Base-by-base conservation (phyloP, 257 asterid species). In the Penstemon barbatus region DNA sequence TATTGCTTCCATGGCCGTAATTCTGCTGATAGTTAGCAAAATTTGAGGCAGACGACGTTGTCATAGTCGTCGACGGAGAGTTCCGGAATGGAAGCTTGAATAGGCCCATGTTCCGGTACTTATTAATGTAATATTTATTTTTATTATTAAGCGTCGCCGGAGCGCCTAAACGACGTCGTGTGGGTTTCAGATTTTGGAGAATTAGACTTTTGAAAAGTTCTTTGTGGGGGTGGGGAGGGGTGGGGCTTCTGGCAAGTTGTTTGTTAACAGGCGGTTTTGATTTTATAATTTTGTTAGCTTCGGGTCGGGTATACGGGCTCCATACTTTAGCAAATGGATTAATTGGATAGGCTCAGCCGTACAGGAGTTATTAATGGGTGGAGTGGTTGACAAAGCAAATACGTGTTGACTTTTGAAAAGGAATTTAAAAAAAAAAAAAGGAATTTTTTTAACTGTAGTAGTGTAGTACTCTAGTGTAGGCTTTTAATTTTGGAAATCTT, bases 21-120 rank as follows among this genome's bases (percentile, higher is more conserved):
- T 84, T 88, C 76, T 74, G 85, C 71, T 79, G 87, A 44, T 74
- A 72, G 25, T 74, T 82, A 41, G 84, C 70, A 59, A 71, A 75
- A 75, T 76, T 66, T 10, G 88, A 62, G 52, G 84, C 69, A 54
- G 91, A 70, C 8, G 87, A 68, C 19, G 84, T 50, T 42, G 81
- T 18, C 4, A 79, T 62, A 61, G 91, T 46, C 37, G 85, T n/a
- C 13, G 89, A 37, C 41, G 74, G 82, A 3, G 89, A 69, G 74
- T 75, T 88, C 3, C 92, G 88, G 69, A 92, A 90, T 25, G 95
- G 96, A 48, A 90, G 87, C 85, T 86, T 90, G 68, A 92, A 86
- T 8, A 90, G 73, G 9, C 87, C 91, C 98, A 92, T 92, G n/a
- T 36, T 56, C 8, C 19, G 18, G 45, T 57, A 52, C 2, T 58